phyloP scores from a whole-genome alignment of 305 asterid genomes.

The Fraxinus albicans region DNA sequence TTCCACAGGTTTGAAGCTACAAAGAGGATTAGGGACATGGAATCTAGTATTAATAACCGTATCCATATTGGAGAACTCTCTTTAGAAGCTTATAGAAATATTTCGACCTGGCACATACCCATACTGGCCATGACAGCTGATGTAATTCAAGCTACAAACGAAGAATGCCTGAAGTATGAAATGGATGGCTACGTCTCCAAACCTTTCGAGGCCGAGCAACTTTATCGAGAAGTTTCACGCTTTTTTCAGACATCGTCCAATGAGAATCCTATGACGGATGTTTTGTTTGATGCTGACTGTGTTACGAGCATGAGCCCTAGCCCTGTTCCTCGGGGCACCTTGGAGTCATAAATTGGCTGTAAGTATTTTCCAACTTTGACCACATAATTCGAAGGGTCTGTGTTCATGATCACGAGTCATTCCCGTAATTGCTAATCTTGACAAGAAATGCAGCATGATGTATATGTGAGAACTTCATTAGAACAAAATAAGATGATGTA shows the following conservation, averaged over 20 bases:
- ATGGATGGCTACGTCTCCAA: slow-evolving; percentile 97
- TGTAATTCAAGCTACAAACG: slow-evolving; percentile 86
- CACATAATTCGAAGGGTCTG: slow-evolving; percentile 10
- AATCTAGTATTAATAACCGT: slow-evolving; percentile 41
- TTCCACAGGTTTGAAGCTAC: slow-evolving; percentile 82
- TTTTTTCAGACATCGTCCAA: slow-evolving; percentile 44
- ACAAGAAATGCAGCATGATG: neutral
- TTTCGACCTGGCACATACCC: slow-evolving; percentile 79
- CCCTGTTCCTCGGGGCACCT: slow-evolving; percentile 25
- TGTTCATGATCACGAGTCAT: neutral
- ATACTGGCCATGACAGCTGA: slow-evolving; percentile 98
- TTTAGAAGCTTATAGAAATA: slow-evolving; percentile 35
- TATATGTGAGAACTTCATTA: neutral
- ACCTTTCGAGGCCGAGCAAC: slow-evolving; percentile 95
- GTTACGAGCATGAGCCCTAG: slow-evolving; percentile 9
- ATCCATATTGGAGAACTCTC: slow-evolving; percentile 49
- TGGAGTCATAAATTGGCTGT: slow-evolving; percentile 27
- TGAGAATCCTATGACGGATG: slow-evolving; percentile 28
- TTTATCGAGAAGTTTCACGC: slow-evolving; percentile 86
- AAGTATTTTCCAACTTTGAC: slow-evolving; percentile 52
- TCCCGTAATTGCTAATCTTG: neutral
- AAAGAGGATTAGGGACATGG: slow-evolving; percentile 58
- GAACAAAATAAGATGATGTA: neutral
- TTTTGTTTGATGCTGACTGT: slow-evolving; percentile 16
- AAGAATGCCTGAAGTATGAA: slow-evolving; percentile 55